A percentile compares a stretch with the other conserved stretches of the same genome.
Evolutionary conservation across 768 basidiomycete genomes (phyloP).

Genomic region (Suillus luteus): DNA sequence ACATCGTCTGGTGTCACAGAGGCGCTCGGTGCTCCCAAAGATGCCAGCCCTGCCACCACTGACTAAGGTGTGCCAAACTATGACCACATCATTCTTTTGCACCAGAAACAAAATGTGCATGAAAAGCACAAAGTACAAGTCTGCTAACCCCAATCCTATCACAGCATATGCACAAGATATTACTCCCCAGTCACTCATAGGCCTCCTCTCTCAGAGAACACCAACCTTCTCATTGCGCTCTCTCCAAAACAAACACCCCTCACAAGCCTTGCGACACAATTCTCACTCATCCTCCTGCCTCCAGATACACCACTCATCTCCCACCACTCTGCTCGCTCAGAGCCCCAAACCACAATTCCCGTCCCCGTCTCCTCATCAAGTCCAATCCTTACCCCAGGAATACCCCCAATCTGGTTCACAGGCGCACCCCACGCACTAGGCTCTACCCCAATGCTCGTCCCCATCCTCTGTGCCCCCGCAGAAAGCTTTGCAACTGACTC

Average conservation of each 20-base stretch:
- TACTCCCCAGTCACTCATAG: constrained; percentile 77
- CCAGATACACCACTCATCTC: no score
- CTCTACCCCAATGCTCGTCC: constrained; percentile 77
- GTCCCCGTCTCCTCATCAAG: no score
- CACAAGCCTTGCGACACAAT: constrained; percentile 83
- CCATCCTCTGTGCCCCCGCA: constrained; percentile 75
- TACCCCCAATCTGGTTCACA: constrained; percentile 73
- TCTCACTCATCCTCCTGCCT: constrained; percentile 40
- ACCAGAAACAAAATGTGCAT: constrained; percentile 78
- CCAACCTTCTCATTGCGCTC: constrained; percentile 84
- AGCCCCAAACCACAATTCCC: no score
- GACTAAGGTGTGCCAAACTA: constrained; percentile 75
- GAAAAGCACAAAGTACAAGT: neutral
- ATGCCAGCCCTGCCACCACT: constrained; percentile 62
- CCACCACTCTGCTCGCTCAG: no score
- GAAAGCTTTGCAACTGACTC: constrained; percentile 79
- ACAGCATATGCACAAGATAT: constrained; percentile 73
- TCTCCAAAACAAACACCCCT: constrained; percentile 76
- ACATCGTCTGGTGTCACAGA: no score
- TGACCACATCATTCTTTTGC: constrained; percentile 83
- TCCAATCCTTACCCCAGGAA: constrained; percentile 46
- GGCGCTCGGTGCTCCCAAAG: constrained; percentile 80
- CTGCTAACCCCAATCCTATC: constrained; percentile 4
- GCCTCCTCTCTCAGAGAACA: constrained; percentile 64
- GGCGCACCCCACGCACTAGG: constrained; percentile 67